Base-by-base conservation (phyloP, 345 rosid genomes). In the Eucalyptus curtisii region DNA sequence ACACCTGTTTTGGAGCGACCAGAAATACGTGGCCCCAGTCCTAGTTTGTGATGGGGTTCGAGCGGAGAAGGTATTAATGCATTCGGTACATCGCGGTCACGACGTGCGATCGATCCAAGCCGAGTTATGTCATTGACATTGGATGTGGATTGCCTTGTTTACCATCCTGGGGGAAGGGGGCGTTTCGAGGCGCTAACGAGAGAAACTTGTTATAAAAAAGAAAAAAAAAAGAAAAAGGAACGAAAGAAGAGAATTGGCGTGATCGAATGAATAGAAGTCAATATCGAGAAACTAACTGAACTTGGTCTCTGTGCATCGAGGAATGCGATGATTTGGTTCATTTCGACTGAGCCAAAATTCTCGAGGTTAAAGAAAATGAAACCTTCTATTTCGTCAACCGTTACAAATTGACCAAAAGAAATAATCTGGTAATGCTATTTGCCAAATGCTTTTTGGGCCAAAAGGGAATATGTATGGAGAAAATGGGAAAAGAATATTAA, bases 311-410 rank as follows among this genome's bases (percentile, higher is more conserved):
- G 45, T 42, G 4, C 25, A 22, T 37, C 27, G 27, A 20, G 27
- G 37, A 76, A 76, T 76, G 47, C 8, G 15, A 37, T 24, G 7
- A 33, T 19, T 2, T 19, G 27, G 12, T 37, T 19, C 0, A 3
- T 37, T 71, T 11, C 3, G 45, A 19, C 1, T 20, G 3, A 17
- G 44, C 24, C 47, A 8, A 71, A 33, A 33, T 3, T 0, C 3
- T 71, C 2, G 8, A 76, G 82, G 8, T 71, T 19, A 37, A 71
- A 19, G 82, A 40, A 10, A 10, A 37, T 37, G 4, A 31, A 66
- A 31, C 2, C 7, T 66, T 31, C 0, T 7, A 14, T 33, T 71
- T 8, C 22, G 1, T 5, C 2, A 10, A 33, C 7, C 4, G 4
- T 71, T 19, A 2, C 82, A 3, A 19, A 20, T 68, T 5, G 80